A percentile compares a stretch with the other conserved stretches of the same genome.
These are phyloP conservation scores for Scheffersomyces quercinus DNA, from an alignment of 1,139 yeast genomes.

Conservation along the genomic window DNA sequence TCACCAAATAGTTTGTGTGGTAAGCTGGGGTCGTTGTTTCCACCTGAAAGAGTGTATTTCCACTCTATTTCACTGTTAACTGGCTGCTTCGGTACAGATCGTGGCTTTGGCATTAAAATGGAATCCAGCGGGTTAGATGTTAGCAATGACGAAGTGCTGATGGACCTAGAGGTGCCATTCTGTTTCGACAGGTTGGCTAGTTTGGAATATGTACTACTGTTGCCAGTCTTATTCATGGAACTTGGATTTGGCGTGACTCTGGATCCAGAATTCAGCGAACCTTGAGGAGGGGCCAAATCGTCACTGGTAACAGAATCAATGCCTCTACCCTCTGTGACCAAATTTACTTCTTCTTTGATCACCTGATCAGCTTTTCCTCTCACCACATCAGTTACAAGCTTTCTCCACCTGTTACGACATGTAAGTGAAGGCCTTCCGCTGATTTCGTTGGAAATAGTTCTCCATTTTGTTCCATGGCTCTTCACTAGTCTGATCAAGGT, in stretches of 20 bases:
- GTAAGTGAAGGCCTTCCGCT: slow-evolving; percentile 84
- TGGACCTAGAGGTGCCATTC: not conserved
- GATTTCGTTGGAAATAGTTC: slow-evolving; percentile 71
- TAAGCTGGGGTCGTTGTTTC: slow-evolving; percentile 1
- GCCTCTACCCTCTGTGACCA: slow-evolving; percentile 24
- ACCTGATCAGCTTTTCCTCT: slow-evolving; percentile 53
- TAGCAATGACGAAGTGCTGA: not conserved
- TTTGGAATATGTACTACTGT: not conserved
- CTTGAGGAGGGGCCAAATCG: not conserved
- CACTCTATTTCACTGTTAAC: slow-evolving; percentile 26
- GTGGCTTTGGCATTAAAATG: not conserved
- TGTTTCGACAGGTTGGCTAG: no score
- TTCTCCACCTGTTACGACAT: slow-evolving; percentile 91
- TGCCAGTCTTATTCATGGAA: not conserved
- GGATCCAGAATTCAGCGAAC: not conserved
- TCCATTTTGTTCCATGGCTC: slow-evolving; percentile 86
- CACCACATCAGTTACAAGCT: slow-evolving; percentile 74
- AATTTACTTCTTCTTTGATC: slow-evolving; percentile 37
- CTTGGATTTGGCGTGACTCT: not conserved
- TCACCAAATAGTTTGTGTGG: slow-evolving; percentile 30
- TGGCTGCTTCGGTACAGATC: slow-evolving; percentile 1
- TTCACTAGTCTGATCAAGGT: slow-evolving; percentile 64
- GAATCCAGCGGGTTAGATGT: not conserved
- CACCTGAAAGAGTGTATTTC: slow-evolving; percentile 22
- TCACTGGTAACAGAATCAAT: not conserved